Base-by-base conservation (phyloP, 768 basidiomycete species). In the Tricholoma saponaceum region DNA sequence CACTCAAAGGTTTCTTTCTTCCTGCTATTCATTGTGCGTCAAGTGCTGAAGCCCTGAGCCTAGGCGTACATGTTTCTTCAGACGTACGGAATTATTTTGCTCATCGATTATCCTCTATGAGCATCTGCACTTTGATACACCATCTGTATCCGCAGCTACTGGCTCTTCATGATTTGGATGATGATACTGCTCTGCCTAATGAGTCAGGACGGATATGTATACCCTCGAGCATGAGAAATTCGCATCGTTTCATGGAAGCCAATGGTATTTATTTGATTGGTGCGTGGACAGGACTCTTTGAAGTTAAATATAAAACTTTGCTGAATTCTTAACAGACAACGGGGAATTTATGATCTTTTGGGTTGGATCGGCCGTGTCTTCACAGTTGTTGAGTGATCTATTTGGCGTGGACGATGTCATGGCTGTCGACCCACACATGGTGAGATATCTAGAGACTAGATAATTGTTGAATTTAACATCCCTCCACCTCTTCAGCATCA, bases 261-360 rank as follows among this genome's bases (percentile, higher is more conserved):
- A 79, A 90, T 64, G 97, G 97, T 0, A 76, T 97, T n/a, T 99
- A 98, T 72, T 77, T 98, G 46, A 86, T 96, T 60, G 91, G 96
- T 95, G 62, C 52, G 81, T 69, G 10, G 39, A 23, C 13, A 20
- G 8, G 10, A 20, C 10, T 33, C 16, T 8, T 52, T 55, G 59
- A 60, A 51, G 39, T 33, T 30, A 58, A 39, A 26, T 32, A 23
- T 35, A 2, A 33, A 43, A 26, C 44, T 50, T 13, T 53, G 50
- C 30, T 37, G 23, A n/a, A 41, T 10, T 13, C 9, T 54, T 12
- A 22, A 3, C 67, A 96, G 95, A 92, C 69, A 96, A 96, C 66
- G 94, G 92, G 52, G 93, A 95, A 64, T 71, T 79, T 28, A 85
- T 87, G 67, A 87, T 98, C 57, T 76, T 99, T 33, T 99, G 97